A percentile compares a stretch with the other conserved stretches of the same genome.
phyloP scores from a whole-genome alignment of 768 basidiomycete species.

The Tricholoma matsutake region DNA sequence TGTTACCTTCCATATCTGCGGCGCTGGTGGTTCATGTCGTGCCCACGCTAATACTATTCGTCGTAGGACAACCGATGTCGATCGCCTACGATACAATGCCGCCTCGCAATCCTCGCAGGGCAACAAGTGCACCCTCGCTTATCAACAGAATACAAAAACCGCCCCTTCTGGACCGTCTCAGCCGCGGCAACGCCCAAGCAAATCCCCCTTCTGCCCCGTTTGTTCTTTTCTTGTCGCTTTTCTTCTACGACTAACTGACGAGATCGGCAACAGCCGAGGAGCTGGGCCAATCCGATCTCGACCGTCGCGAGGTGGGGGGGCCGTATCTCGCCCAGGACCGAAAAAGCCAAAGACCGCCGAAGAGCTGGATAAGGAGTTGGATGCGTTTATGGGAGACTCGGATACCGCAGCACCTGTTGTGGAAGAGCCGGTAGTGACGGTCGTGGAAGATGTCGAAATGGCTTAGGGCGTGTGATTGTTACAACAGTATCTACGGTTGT shows the following conservation, averaged over 20 bases:
- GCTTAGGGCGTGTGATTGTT: slow-evolving; percentile 19
- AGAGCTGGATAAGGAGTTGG: slow-evolving; percentile 86
- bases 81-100: slow-evolving; percentile 58
- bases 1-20: not conserved
- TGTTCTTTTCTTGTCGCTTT: not conserved
- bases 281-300: slow-evolving; percentile 50
- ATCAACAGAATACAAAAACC: slow-evolving; percentile 75
- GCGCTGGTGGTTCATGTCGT: not conserved
- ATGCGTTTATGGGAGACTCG: slow-evolving; percentile 77
- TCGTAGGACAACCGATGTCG: slow-evolving; percentile 72
- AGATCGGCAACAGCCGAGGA: slow-evolving; percentile 26
- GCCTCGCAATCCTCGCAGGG: slow-evolving; percentile 45
- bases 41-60: slow-evolving; percentile 4
- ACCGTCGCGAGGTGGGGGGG: slow-evolving; percentile 28
- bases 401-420: slow-evolving; percentile 24
- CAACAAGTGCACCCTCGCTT: slow-evolving; percentile 57
- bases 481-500: not conserved
- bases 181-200: slow-evolving; percentile 39
- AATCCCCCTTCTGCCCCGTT: slow-evolving; percentile 34
- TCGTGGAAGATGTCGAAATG: slow-evolving; percentile 54
- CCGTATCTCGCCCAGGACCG: slow-evolving; percentile 21
- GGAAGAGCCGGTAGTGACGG: slow-evolving; percentile 12
- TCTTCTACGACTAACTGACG: not conserved
- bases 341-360: slow-evolving; percentile 71
- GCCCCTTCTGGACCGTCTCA: slow-evolving; percentile 64